phyloP scores from a whole-genome alignment of 371 early-diverging fungal genomes.

The Mucor mucedo region DNA sequence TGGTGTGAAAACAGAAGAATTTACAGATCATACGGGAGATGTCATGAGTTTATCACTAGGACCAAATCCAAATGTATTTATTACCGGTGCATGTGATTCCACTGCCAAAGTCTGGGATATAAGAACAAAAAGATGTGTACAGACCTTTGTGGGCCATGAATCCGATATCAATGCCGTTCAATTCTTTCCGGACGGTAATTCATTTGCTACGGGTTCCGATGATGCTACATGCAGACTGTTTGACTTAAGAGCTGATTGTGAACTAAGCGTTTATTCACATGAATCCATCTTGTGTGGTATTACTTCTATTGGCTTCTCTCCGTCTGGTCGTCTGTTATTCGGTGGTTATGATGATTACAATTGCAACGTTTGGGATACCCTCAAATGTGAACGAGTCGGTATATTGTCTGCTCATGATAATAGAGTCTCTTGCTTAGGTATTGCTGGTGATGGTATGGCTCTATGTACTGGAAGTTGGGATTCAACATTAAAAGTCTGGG shows the following conservation, averaged over 20 bases:
- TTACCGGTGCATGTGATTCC: slow-evolving; percentile 98
- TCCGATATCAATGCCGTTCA: slow-evolving; percentile 98
- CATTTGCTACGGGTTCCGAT: slow-evolving; percentile 97
- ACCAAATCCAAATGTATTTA: slow-evolving; percentile 94
- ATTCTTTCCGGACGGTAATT: slow-evolving; percentile 98
- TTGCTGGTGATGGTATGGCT: slow-evolving; percentile 95
- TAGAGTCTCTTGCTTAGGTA: slow-evolving; percentile 95
- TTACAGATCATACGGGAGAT: slow-evolving; percentile 97
- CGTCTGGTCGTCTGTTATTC: slow-evolving; percentile 94
- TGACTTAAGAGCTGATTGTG: slow-evolving; percentile 96
- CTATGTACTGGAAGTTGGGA: slow-evolving; percentile 98
- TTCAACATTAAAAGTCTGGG: slow-evolving; percentile 80
- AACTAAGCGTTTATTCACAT: slow-evolving; percentile 94
- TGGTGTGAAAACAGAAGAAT: slow-evolving; percentile 91
- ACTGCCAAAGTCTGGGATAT: slow-evolving; percentile 99
- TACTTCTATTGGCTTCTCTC: slow-evolving; percentile 95
- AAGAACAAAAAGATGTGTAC: slow-evolving; percentile 93
- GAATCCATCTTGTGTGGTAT: slow-evolving; percentile 97
- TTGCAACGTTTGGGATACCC: slow-evolving; percentile 98
- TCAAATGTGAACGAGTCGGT: slow-evolving; percentile 94
- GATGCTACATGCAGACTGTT: slow-evolving; percentile 98
- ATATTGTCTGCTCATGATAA: slow-evolving; percentile 95
- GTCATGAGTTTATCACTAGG: slow-evolving; percentile 96
- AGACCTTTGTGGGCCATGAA: slow-evolving; percentile 97
- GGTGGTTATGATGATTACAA: slow-evolving; percentile 99